These are phyloP conservation scores for Leccinum rimulosum DNA, from an alignment of 768 basidiomycete genomes.

Conservation along the genomic window DNA sequence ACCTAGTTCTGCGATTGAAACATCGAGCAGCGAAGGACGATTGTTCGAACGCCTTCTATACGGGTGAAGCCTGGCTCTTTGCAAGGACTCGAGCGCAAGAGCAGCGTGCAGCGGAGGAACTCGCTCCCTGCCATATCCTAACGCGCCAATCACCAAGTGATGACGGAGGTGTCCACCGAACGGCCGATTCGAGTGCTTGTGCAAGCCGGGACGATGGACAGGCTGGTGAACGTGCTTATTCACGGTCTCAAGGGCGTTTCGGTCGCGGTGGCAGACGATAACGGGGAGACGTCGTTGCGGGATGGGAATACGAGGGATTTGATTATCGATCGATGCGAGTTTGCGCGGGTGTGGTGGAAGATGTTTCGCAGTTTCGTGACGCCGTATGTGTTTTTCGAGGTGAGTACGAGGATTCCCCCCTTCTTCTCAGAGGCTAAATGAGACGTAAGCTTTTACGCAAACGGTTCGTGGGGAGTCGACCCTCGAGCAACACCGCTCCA, in stretches of 20 bases:
- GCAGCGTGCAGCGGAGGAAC: constrained; percentile 69
- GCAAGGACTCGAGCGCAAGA: constrained; percentile 71
- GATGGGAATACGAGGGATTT: constrained; percentile 74
- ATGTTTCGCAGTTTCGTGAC: constrained; percentile 80
- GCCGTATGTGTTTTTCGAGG: constrained; percentile 83
- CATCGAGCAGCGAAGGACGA: constrained; percentile 36
- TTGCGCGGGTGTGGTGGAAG: constrained; percentile 79
- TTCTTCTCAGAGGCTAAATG: constrained; percentile 3
- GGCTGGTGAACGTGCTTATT: constrained; percentile 70
- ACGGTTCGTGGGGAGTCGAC: constrained; percentile 56
- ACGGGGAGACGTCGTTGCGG: constrained; percentile 77
- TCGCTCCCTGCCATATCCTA: constrained; percentile 78
- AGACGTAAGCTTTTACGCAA: constrained; percentile 65
- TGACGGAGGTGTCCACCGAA: constrained; percentile 64
- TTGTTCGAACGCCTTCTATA: constrained; percentile 68
- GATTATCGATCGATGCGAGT: constrained; percentile 70
- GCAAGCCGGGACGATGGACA: constrained; percentile 73
- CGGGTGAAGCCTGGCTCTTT: constrained; percentile 72
- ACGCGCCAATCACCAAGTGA: constrained; percentile 52
- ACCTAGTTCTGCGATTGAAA: constrained; percentile 57
- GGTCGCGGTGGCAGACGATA: constrained; percentile 81
- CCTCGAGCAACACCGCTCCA: constrained; percentile 41
- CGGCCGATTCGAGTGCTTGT: constrained; percentile 74
- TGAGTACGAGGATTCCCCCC: constrained; percentile 30
- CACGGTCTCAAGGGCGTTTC: constrained; percentile 76